Base-by-base conservation (phyloP, 306 rosid species). In the Senna tora region DNA sequence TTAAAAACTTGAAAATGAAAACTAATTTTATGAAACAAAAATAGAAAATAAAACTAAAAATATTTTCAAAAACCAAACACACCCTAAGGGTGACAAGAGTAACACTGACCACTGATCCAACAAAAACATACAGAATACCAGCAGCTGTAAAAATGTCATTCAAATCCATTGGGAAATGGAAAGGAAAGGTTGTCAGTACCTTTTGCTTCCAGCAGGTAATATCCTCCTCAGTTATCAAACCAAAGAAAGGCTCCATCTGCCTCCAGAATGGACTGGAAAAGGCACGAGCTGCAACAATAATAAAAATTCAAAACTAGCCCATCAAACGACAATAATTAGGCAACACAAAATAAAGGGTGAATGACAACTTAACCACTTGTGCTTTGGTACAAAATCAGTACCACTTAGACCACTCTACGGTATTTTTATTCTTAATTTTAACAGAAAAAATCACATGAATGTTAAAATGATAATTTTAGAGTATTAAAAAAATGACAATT, bases 231-330 rank as follows among this genome's bases (percentile, higher is more conserved):
- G 96, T 81, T 66, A 95, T 71, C 75, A 88, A 81, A 85, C 88
- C 52, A 60, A 95, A 89, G 86, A 85, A 85, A 60, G 91, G 84
- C 82, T 92, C 99, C 90, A 83, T 88, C 87, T 85, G 89, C 86
- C 64, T 81, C 99, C 99, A 95, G 74, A 92, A 95, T 53, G 87
- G 38, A 80, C 84, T 81, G 75, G 89, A 85, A 67, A 84, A 85
- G 76, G 86, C 77, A 61, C 65, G 72, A 77, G 81, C 99, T 95
- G 93, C 76, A 71, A 80, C 41, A 53, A 82, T 46, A 76, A 73
- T 59, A 80, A 78, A 36, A 64, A 77, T 70, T 62, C 13, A 83
- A 78, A 77, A 65, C 12, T 32, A 80, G 46, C 69, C 33, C 75
- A 79, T 72, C 69, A 75, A 63, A 43, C 43, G 17, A 30, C 59